These are phyloP conservation scores for Gracilaria caudata DNA, from an alignment of 23 red algal species.

Conservation along the genomic window DNA sequence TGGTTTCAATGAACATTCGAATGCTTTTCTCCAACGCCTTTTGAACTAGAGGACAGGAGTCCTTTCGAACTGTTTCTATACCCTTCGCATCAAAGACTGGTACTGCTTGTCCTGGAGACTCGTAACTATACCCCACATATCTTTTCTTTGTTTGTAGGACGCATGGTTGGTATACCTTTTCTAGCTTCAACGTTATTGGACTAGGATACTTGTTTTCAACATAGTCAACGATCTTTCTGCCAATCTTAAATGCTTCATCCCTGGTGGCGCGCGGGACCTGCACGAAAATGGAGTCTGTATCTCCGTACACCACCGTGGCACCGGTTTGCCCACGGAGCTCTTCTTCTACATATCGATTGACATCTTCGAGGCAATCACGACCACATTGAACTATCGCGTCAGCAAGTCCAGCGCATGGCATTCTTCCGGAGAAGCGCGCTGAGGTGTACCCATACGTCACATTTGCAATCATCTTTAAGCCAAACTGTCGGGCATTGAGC, in stretches of 20 bases:
- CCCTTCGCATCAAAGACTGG: slow-evolving; percentile 96
- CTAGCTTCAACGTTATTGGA: slow-evolving; percentile 89
- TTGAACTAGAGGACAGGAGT: slow-evolving; percentile 82
- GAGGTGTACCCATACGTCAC: slow-evolving; percentile 98
- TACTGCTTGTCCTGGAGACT: slow-evolving; percentile 64
- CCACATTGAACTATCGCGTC: slow-evolving; percentile 96
- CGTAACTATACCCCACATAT: slow-evolving; percentile 94
- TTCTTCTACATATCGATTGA: slow-evolving; percentile 71
- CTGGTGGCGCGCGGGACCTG: slow-evolving; percentile 62
- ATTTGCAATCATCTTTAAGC: slow-evolving; percentile 97
- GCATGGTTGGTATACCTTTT: slow-evolving; percentile 95
- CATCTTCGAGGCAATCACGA: slow-evolving; percentile 83
- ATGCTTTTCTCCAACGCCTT: slow-evolving; percentile 85
- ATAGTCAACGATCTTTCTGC: slow-evolving; percentile 70
- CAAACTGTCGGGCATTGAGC: slow-evolving; percentile 98
- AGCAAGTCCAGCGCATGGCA: slow-evolving; percentile 96
- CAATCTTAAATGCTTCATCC: slow-evolving; percentile 77
- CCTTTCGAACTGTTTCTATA: slow-evolving; percentile 94
- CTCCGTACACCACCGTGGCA: slow-evolving; percentile 91
- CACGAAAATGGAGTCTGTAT: slow-evolving; percentile 99
- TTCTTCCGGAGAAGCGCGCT: slow-evolving; percentile 93
- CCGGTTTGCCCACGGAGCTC: slow-evolving; percentile 49
- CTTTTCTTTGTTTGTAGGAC: slow-evolving; percentile 96
- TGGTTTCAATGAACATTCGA: slow-evolving; percentile 85
- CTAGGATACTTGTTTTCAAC: slow-evolving; percentile 63